These are phyloP conservation scores for Hortiboletus flavorubellus DNA, from an alignment of 768 basidiomycete genomes.

Conservation along the genomic window DNA sequence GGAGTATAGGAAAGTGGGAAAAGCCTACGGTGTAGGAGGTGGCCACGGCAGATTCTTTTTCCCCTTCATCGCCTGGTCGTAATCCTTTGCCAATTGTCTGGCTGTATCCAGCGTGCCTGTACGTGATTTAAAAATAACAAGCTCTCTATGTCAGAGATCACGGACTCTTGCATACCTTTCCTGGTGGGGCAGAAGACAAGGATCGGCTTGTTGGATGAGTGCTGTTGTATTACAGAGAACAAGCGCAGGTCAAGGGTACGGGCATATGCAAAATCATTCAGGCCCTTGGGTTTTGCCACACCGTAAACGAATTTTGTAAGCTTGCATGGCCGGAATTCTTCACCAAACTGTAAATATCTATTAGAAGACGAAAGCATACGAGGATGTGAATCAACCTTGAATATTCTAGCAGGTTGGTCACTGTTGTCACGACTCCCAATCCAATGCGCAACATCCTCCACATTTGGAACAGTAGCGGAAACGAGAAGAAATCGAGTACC, in stretches of 20 bases:
- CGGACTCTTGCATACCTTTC: constrained; percentile 52
- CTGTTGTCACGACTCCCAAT: constrained; percentile 48
- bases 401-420: constrained; percentile 53
- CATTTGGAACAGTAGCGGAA: constrained; percentile 93
- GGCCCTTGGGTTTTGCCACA: constrained; percentile 53
- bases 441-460: constrained; percentile 87
- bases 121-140: neutral
- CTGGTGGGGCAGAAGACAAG: constrained; percentile 88
- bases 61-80: constrained; percentile 49
- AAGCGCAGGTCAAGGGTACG: constrained; percentile 69
- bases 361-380: neutral
- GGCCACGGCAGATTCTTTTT: constrained; percentile 66
- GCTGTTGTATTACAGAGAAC: constrained; percentile 66
- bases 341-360: constrained; percentile 66
- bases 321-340: constrained; percentile 87
- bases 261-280: constrained; percentile 79
- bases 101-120: constrained; percentile 66
- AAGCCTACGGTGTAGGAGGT: constrained; percentile 47
- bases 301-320: constrained; percentile 72
- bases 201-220: constrained; percentile 78
- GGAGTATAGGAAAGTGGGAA: neutral
- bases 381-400: constrained; percentile 48
- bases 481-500: constrained; percentile 81
- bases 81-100: constrained; percentile 72
- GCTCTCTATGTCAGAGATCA: neutral